A percentile compares a stretch with the other conserved stretches of the same genome.
Evolutionary conservation across 2,329 filamentous ascomycete genomes (phyloP).

Genomic region (Ceratocystis cacaofunesta): DNA sequence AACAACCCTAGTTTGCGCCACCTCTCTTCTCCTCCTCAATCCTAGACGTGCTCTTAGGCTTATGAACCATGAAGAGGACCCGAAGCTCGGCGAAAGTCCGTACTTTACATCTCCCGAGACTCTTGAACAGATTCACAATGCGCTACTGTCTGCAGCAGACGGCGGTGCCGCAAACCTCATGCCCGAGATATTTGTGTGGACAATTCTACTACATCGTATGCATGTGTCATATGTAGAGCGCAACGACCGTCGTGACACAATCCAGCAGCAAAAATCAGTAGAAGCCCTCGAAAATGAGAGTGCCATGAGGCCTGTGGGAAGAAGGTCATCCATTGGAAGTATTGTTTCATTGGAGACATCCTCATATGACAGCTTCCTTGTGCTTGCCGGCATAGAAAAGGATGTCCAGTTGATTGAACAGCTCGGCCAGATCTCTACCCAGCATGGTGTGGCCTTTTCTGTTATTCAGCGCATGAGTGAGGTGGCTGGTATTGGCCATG

Average conservation of each 20-base stretch:
- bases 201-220: slow-evolving; percentile 57
- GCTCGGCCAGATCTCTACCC: slow-evolving; percentile 35
- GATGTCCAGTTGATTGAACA: slow-evolving; percentile 37
- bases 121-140: slow-evolving; percentile 56
- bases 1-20: slow-evolving; percentile 52
- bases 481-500: slow-evolving; percentile 31
- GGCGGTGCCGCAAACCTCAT: slow-evolving; percentile 46
- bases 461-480: slow-evolving; percentile 37
- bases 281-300: slow-evolving; percentile 37
- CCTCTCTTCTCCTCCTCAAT: slow-evolving; percentile 60
- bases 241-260: slow-evolving; percentile 43
- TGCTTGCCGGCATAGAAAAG: slow-evolving; percentile 34
- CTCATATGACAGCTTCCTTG: slow-evolving; percentile 43
- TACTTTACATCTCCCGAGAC: slow-evolving; percentile 58
- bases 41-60: slow-evolving; percentile 43
- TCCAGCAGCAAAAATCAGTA: slow-evolving; percentile 43
- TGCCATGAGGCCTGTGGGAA: slow-evolving; percentile 28
- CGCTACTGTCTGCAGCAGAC: slow-evolving; percentile 47
- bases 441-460: slow-evolving; percentile 38
- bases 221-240: slow-evolving; percentile 46
- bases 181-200: slow-evolving; percentile 70
- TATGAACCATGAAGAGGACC: slow-evolving; percentile 36
- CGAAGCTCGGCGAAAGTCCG: slow-evolving; percentile 26
- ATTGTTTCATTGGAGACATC: slow-evolving; percentile 47
- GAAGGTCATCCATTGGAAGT: slow-evolving; percentile 46